These are phyloP conservation scores for Phytophthora multivora DNA, from an alignment of 352 stramenopile species.

Conservation along the genomic window DNA sequence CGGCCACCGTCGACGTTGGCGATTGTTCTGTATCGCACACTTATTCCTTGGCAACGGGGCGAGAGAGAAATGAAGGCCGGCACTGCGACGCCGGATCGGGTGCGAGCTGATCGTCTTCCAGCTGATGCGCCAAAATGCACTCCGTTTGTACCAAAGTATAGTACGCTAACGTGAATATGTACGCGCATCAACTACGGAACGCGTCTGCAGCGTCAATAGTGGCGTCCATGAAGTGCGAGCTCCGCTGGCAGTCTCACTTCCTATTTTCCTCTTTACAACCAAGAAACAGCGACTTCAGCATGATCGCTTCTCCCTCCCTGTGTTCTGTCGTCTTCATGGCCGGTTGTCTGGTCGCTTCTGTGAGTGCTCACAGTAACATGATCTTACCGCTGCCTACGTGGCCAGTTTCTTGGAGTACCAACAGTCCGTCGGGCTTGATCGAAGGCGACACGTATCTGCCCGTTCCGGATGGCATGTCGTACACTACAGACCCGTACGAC, in stretches of 20 bases:
- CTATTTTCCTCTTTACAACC: conserved; percentile 11
- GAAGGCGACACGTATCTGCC: conserved; percentile 40
- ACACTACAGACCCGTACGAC: conserved; percentile 32
- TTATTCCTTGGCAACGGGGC: neutral
- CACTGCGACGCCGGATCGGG: conserved; percentile 10
- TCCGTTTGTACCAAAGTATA: conserved; percentile 1
- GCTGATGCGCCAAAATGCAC: conserved; percentile 31
- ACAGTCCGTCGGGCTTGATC: conserved; percentile 40
- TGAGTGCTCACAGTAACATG: conserved; percentile 35
- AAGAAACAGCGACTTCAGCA: conserved; percentile 7
- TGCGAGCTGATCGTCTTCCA: conserved; percentile 19
- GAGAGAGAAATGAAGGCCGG: conserved; percentile 16
- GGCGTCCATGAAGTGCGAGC: neutral
- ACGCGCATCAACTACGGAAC: conserved; percentile 7
- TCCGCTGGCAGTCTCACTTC: conserved; percentile 22
- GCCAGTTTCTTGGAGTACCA: conserved; percentile 36
- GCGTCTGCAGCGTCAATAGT: neutral
- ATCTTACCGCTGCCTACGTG: conserved; percentile 39
- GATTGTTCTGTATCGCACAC: too few relatives aligned
- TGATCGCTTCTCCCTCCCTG: conserved; percentile 12
- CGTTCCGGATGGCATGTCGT: conserved; percentile 39
- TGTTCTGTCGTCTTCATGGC: conserved; percentile 10
- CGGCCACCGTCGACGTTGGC: neutral
- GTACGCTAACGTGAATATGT: conserved; percentile 4
- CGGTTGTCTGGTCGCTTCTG: neutral